Conservation (phyloP, 2,329 filamentous ascomycete genomes). For the Pezicula carpinea region DNA sequence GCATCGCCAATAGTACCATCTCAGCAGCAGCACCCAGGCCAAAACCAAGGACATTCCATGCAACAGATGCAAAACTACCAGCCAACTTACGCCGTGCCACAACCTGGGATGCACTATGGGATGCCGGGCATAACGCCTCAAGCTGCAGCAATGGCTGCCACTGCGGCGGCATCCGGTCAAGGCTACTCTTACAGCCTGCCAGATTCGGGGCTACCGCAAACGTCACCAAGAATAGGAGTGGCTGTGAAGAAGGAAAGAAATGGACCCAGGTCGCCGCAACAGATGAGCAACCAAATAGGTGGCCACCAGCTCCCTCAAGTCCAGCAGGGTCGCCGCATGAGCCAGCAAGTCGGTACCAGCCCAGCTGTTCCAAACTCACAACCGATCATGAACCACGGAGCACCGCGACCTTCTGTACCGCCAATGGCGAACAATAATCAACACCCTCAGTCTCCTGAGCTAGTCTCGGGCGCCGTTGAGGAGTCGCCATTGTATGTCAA, state of each 20-base stretch:
- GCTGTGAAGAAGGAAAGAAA: constrained; percentile 65
- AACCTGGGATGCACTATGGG: constrained; percentile 74
- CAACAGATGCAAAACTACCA: constrained; percentile 77
- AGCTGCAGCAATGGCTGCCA: constrained; percentile 87
- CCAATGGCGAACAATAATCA: constrained; percentile 58
- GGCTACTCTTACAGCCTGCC: constrained; percentile 63
- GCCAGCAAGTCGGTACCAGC: constrained; percentile 63
- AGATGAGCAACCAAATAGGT: constrained; percentile 53
- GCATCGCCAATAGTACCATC: constrained; percentile 77
- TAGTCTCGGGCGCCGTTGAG: constrained; percentile 67
- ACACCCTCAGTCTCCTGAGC: constrained; percentile 73
- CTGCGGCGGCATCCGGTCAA: constrained; percentile 84
- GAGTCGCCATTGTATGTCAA: constrained; percentile 97
- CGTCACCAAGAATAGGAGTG: constrained; percentile 72
- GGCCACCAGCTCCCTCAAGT: constrained; percentile 42
- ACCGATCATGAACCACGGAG: constrained; percentile 68
- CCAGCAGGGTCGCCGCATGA: constrained; percentile 63
- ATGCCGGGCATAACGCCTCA: constrained; percentile 68
- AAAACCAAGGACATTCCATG: constrained; percentile 53
- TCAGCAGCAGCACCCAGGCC: constrained; percentile 66
- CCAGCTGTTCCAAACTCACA: constrained; percentile 70
- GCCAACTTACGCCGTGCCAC: constrained; percentile 68
- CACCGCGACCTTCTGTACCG: constrained; percentile 47
- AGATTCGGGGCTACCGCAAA: constrained; percentile 63
- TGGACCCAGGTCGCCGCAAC: constrained; percentile 65